Conservation (phyloP, 305 asterid species). For the Solanum aculeatissimum region DNA sequence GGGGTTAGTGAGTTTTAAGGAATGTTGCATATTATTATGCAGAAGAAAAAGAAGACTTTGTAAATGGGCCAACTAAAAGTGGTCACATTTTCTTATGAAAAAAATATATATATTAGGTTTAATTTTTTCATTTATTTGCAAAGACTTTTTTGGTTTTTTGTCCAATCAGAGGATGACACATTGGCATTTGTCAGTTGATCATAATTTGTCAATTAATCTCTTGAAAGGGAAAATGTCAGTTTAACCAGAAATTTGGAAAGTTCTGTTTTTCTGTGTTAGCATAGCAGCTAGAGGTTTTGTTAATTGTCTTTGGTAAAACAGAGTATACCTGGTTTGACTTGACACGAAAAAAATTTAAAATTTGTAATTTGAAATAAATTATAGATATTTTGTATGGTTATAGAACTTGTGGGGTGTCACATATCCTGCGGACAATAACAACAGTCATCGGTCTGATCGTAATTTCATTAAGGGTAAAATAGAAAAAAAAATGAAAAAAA, state of each 20-base stretch:
- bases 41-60: not conserved
- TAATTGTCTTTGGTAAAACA: not conserved
- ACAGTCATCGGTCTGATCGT: no score
- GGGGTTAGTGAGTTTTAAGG: not conserved
- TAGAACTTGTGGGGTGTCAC: no score
- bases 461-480: no score
- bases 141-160: not conserved
- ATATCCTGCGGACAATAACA: no score
- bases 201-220: not conserved
- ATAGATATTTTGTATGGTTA: no score
- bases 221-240: no score
- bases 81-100: not conserved
- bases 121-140: not conserved
- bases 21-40: not conserved
- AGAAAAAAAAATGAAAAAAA: no score
- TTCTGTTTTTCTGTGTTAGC: not conserved
- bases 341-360: no score
- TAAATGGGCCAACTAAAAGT: constrained; percentile 4
- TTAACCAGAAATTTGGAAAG: not conserved
- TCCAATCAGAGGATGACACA: not conserved
- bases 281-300: not conserved
- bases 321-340: not conserved
- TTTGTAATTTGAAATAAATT: no score
- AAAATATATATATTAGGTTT: not conserved
- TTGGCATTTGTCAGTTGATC: not conserved